These are phyloP conservation scores for Arabidopsis thaliana DNA, from an alignment of 345 rosid species.

Conservation along the genomic window TAIR10.1 NC_003071.7:12606001-12606500, in stretches of 20 bases:
- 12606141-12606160: slow-evolving; percentile 32
- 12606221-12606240: background rate
- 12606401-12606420: slow-evolving; percentile 41
- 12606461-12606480: slow-evolving; percentile 40
- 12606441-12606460: slow-evolving; percentile 37
- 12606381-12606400: slow-evolving; percentile 42
- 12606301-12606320: background rate
- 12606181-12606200: background rate
- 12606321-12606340: background rate
- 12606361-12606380: slow-evolving; percentile 32
- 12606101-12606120: slow-evolving; percentile 38
- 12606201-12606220: background rate
- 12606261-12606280: background rate
- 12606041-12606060: background rate
- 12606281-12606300: background rate
- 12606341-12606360: background rate
- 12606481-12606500: slow-evolving; percentile 32
- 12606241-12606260: no score
- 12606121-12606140: slow-evolving; percentile 43
- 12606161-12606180: background rate
- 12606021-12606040: background rate
- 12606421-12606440: slow-evolving; percentile 41
- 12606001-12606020: background rate
- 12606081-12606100: slow-evolving; percentile 34
- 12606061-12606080: slow-evolving; percentile 3